Conservation (phyloP, 805 yeast genomes). For the Blastobotrys terrestris region DNA sequence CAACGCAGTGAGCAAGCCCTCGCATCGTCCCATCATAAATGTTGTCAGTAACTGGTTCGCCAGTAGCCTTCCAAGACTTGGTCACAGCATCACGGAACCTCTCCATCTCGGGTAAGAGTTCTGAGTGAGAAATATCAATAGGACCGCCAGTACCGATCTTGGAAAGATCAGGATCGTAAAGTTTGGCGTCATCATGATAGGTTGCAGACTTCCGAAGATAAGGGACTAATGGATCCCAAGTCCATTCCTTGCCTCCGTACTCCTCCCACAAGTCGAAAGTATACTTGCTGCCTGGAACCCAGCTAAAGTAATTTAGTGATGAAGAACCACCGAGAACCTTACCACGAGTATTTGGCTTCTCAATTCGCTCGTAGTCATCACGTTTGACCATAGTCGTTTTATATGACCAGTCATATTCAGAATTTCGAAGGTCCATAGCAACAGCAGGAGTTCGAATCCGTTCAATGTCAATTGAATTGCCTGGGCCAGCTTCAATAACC, state of each 20-base stretch:
- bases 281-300: conserved; percentile 29
- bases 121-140: conserved; percentile 24
- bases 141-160: conserved; percentile 25
- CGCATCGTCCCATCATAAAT: conserved; percentile 22
- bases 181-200: conserved; percentile 22
- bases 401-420: conserved; percentile 30
- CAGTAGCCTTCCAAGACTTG: conserved; percentile 18
- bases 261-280: conserved; percentile 29
- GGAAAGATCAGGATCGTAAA: conserved; percentile 19
- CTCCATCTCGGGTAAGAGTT: conserved; percentile 18
- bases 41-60: conserved; percentile 21
- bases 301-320: conserved; percentile 29
- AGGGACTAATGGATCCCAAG: conserved; percentile 27
- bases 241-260: conserved; percentile 30
- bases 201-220: conserved; percentile 26
- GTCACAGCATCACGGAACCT: conserved; percentile 19
- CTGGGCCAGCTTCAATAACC: conserved; percentile 31
- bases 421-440: conserved; percentile 27
- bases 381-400: conserved; percentile 28
- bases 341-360: conserved; percentile 31
- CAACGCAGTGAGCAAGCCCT: conserved; percentile 23
- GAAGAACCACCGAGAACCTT: conserved; percentile 32
- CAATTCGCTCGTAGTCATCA: conserved; percentile 27
- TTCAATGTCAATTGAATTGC: conserved; percentile 20
- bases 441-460: conserved; percentile 25